These are phyloP conservation scores for Dictyostelium citrinum DNA, from an alignment of 78 protist genomes.

Conservation along the genomic window DNA sequence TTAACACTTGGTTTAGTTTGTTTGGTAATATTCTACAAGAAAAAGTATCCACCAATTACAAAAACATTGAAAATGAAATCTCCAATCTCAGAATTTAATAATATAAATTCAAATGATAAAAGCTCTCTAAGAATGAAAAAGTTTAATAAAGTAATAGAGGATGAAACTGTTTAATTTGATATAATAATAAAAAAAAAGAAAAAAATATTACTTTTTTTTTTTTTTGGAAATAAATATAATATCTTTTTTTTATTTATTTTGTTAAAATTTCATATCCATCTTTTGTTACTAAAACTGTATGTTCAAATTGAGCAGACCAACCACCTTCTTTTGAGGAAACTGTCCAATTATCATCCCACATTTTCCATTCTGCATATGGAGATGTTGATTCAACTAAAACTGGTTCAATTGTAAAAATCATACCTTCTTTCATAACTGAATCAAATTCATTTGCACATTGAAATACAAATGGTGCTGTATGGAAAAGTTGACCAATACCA, in stretches of 20 bases:
- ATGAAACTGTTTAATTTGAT: not conserved
- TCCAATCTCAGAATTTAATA: not conserved
- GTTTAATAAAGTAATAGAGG: not conserved
- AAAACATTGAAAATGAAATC: not conserved
- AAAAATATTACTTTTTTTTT: not conserved
- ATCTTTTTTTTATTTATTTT: not conserved
- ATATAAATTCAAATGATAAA: not conserved
- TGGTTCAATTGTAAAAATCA: slow-evolving; percentile 95
- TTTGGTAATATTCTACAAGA: not conserved
- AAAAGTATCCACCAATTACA: not conserved
- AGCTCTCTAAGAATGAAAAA: not conserved
- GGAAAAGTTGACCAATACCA: slow-evolving; percentile 76
- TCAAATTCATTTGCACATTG: slow-evolving; percentile 31
- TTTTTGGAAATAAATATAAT: not conserved
- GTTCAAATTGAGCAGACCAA: slow-evolving; percentile 98
- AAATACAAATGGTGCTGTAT: slow-evolving; percentile 47
- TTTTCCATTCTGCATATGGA: slow-evolving; percentile 39
- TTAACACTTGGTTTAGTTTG: not conserved
- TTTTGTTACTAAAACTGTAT: slow-evolving; percentile 94
- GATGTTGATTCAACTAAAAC: slow-evolving; percentile 25
- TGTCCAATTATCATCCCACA: slow-evolving; percentile 98
- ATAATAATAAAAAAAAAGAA: not conserved
- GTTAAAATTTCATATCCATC: slow-evolving; percentile 90
- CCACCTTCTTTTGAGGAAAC: slow-evolving; percentile 89
- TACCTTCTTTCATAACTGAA: slow-evolving; percentile 91